These are phyloP conservation scores for Stropharia rugosoannulata DNA, from an alignment of 768 basidiomycete species.

Conservation along the genomic window DNA sequence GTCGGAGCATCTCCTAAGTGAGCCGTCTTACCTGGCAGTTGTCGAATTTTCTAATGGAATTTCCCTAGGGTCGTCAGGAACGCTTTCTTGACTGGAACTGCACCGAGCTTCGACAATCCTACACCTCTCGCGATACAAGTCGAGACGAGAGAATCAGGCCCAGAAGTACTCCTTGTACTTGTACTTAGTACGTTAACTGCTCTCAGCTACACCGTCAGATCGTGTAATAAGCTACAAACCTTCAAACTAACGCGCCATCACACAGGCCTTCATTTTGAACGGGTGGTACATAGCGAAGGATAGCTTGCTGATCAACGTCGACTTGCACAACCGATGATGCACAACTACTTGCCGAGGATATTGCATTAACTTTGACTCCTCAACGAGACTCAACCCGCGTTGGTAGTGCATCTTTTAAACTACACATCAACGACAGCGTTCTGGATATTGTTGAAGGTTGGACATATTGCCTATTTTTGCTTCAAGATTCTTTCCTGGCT, in stretches of 20 bases:
- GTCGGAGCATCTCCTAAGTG: too few relatives aligned
- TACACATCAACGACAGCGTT: constrained; percentile 1
- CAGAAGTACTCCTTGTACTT: not conserved
- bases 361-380: not conserved
- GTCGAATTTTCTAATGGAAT: too few relatives aligned
- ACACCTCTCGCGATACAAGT: not conserved
- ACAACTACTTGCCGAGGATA: not conserved
- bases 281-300: not conserved
- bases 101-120: not conserved
- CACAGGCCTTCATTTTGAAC: not conserved
- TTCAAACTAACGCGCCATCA: not conserved
- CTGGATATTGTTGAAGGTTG: not conserved
- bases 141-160: not conserved
- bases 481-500: not conserved
- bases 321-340: not conserved
- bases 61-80: too few relatives aligned
- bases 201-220: not conserved
- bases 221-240: not conserved
- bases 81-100: not conserved
- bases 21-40: too few relatives aligned
- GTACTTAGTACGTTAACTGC: not conserved
- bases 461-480: not conserved
- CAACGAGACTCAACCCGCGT: not conserved
- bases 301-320: not conserved
- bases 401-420: not conserved